These are phyloP conservation scores for Colletotrichum sp. DNA, from an alignment of 2,329 filamentous ascomycete species.

Conservation along the genomic window DNA sequence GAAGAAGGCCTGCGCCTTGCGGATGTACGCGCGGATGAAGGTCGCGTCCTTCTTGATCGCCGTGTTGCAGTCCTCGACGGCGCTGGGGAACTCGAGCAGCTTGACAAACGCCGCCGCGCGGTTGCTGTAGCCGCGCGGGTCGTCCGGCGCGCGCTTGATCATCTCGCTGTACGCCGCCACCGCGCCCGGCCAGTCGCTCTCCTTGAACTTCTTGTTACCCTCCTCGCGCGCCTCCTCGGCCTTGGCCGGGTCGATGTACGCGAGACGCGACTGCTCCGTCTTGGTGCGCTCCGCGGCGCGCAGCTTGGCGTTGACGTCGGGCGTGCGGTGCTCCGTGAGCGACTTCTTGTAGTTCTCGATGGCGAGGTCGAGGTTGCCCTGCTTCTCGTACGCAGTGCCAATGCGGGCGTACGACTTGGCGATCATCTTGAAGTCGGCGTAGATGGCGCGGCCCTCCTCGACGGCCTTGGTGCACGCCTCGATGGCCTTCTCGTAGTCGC, in stretches of 20 bases:
- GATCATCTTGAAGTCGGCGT: conserved; percentile 97
- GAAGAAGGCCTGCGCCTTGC: conserved; percentile 93
- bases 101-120: conserved; percentile 97
- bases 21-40: conserved; percentile 95
- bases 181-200: conserved; percentile 91
- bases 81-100: conserved; percentile 92
- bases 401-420: conserved; percentile 98
- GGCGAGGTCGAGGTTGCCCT: conserved; percentile 78
- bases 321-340: conserved; percentile 94
- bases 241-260: conserved; percentile 89
- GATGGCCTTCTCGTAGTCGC: conserved; percentile 87
- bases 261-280: conserved; percentile 73
- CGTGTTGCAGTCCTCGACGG: conserved; percentile 88
- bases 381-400: conserved; percentile 90
- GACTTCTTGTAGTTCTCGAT: conserved; percentile 92
- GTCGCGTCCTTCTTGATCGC: conserved; percentile 90
- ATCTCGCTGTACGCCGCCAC: conserved; percentile 96
- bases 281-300: conserved; percentile 89
- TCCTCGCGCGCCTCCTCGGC: conserved; percentile 95
- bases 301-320: conserved; percentile 91
- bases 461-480: conserved; percentile 87
- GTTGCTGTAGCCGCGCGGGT: conserved; percentile 95
- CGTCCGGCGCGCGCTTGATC: conserved; percentile 92
- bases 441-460: conserved; percentile 85
- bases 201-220: conserved; percentile 97